phyloP scores from a whole-genome alignment of 257 asterid species.

The Nicotiana tomentosiformis region DNA sequence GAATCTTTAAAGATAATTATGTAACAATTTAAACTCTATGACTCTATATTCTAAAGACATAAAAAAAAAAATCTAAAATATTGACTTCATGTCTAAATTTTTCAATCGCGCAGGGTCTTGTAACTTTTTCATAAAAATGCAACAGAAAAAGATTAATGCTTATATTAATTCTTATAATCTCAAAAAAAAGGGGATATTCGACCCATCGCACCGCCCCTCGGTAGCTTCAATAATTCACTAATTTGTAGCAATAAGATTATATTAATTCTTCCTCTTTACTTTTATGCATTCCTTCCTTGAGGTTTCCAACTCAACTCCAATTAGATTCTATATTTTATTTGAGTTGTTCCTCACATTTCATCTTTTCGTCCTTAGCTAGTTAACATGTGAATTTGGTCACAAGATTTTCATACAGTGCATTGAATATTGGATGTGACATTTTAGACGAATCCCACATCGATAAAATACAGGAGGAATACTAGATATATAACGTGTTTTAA shows the following conservation, averaged over 20 bases:
- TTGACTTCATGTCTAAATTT: too few species aligned
- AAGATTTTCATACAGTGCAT: too few species aligned
- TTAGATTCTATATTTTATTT: neutral
- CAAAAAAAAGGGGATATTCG: neutral
- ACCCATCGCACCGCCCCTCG: neutral
- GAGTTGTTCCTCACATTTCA: neutral
- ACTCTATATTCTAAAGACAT: neutral
- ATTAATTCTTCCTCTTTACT: neutral
- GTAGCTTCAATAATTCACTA: neutral
- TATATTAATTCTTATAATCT: too few species aligned
- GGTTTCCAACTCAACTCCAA: slow-evolving; percentile 1
- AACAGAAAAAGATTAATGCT: too few species aligned
- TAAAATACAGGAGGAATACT: rapidly evolving
- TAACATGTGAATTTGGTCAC: too few species aligned
- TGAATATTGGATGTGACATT: too few species aligned
- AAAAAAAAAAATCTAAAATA: neutral
- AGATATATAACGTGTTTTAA: too few species aligned
- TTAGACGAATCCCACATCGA: too few species aligned
- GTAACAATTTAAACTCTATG: neutral
- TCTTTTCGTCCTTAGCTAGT: neutral
- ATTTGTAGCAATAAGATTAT: neutral
- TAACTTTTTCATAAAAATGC: neutral
- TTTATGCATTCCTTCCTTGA: neutral
- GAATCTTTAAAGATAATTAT: neutral
- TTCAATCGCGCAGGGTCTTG: neutral